Evolutionary conservation across 2,329 filamentous ascomycete species (phyloP).

Genomic region (Epichloe scottii): DNA sequence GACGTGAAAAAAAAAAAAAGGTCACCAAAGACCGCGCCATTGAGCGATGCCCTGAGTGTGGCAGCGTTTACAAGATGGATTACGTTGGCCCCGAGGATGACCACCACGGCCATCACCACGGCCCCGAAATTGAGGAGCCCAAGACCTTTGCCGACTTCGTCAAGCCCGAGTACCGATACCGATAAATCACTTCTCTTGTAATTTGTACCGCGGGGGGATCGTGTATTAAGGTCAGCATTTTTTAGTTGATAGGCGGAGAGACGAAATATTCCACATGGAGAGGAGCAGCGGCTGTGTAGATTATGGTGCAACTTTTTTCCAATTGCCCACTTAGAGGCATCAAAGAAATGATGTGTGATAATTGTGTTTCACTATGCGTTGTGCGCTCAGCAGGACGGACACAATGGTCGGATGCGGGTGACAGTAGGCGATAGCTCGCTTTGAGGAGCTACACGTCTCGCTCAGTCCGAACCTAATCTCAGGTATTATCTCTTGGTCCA

Average conservation of each 20-base stretch:
- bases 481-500: not conserved
- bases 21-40: slow-evolving; percentile 80
- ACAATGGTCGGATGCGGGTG: not conserved
- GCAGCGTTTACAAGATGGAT: slow-evolving; percentile 94
- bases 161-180: slow-evolving; percentile 86
- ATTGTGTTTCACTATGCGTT: not conserved
- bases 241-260: slow-evolving; percentile 10
- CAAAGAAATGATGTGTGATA: slow-evolving; percentile 2
- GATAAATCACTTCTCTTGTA: slow-evolving; percentile 18
- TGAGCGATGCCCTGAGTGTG: slow-evolving; percentile 94
- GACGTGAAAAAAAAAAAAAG: slow-evolving; percentile 31
- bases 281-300: slow-evolving; percentile 25
- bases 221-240: slow-evolving; percentile 15
- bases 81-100: slow-evolving; percentile 79
- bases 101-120: slow-evolving; percentile 46
- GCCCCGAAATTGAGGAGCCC: slow-evolving; percentile 63
- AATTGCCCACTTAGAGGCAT: slow-evolving; percentile 24
- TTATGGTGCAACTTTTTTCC: slow-evolving; percentile 22
- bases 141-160: slow-evolving; percentile 97
- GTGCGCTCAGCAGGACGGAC: not conserved
- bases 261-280: slow-evolving; percentile 10
- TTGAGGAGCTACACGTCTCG: not conserved
- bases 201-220: not conserved
- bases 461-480: not conserved
- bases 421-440: not conserved